Evolutionary conservation across 2,329 filamentous ascomycete genomes (phyloP), one percentile per base, ranked within the genome.

Genomic region (Delphinella strobiligena): DNA sequence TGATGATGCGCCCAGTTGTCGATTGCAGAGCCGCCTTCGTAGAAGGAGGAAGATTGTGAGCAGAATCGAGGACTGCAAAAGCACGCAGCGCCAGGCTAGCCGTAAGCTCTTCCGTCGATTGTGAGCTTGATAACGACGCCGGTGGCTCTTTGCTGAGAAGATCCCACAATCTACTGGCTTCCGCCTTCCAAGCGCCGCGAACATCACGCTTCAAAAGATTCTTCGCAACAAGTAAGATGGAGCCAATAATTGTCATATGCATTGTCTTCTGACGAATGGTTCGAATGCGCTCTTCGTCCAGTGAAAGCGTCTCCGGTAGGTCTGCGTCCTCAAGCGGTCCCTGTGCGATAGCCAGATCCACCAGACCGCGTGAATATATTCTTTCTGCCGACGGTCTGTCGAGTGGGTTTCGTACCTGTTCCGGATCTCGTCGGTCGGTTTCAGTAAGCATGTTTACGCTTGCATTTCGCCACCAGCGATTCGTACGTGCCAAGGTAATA

Each of bases 201-300:
- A 86, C 81, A 52, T 89, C 83, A 12, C 84, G 76, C 61, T 87
- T 88, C 22, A 91, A 71, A 5, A 89, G 67, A 49, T 87, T 89
- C 64, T 91, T 91, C 58, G 80, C 81, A 37, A 86, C 85, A 11
- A 89, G 63, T 19, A 88, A 64, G 35, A 89, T 80, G 0, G 82
- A 80, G 1, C 80, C 82, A 3, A 81, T 74, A 1, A 81, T 82
- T 16, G 83, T 74, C 49, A 89, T 79, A 33, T 76, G 72, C 34
- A 80, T 61, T 1, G 76, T 68, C 42, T 76, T 67, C 18, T 62
- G 57, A 7, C 76, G 72, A 35, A 76, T 69, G 16, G 68, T 67
- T 2, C 63, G 59, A 31, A 85, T 72, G 12, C 83, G 80, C 38
- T 69, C 71, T 31, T 67, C 56, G 49, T 91, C 84, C 1, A 89